Percentiles rank a stretch among this genome's conserved stretches.
These are phyloP conservation scores for Entomophthora muscae DNA, from an alignment of 371 early-diverging fungal genomes.

Conservation along the genomic window DNA sequence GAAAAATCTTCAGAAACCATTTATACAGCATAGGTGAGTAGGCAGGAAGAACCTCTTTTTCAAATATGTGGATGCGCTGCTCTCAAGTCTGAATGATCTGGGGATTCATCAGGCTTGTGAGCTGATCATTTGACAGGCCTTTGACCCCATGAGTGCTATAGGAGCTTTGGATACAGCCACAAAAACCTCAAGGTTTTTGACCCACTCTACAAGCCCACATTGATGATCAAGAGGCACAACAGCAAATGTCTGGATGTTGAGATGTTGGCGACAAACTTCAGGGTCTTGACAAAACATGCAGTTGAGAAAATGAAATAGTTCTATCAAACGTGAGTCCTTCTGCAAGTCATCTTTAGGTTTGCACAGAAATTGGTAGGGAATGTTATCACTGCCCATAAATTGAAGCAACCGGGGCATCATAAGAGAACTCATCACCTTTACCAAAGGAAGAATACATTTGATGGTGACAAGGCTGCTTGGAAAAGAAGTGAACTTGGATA, in stretches of 20 bases:
- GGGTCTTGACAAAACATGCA: constrained; percentile 55
- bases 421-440: constrained; percentile 76
- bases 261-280: constrained; percentile 39
- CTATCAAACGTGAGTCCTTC: constrained; percentile 94
- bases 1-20: constrained; percentile 73
- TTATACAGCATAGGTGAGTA: constrained; percentile 59
- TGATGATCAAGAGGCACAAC: constrained; percentile 87
- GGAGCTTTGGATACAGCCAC: neutral
- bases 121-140: neutral
- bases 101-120: neutral
- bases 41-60: constrained; percentile 21
- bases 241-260: constrained; percentile 88
- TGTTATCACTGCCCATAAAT: constrained; percentile 70
- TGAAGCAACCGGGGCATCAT: constrained; percentile 81
- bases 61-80: constrained; percentile 13
- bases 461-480: neutral
- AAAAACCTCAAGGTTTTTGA: constrained; percentile 61
- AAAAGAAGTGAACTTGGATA: neutral
- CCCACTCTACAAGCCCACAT: constrained; percentile 96
- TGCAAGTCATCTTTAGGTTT: constrained; percentile 97
- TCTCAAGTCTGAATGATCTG: neutral
- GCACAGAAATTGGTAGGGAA: constrained; percentile 69
- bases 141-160: neutral
- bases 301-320: constrained; percentile 84
- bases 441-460: constrained; percentile 11